phyloP scores from a whole-genome alignment of 2,329 filamentous ascomycete genomes.

The Coniochaeta sp. region DNA sequence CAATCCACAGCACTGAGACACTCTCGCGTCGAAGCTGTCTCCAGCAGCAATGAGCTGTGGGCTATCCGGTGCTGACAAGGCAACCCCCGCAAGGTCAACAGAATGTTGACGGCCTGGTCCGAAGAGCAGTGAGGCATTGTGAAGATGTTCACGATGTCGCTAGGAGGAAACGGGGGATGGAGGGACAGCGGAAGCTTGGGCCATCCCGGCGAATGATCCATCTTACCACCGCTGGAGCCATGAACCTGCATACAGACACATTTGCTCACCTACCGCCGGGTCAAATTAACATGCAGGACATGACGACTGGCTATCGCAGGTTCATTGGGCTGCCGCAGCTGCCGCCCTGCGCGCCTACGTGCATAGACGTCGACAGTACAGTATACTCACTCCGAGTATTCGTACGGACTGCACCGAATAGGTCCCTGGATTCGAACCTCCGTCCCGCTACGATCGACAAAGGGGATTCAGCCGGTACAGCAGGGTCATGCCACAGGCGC shows the following conservation, averaged over 20 bases:
- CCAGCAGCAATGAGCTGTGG: no score
- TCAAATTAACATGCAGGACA: constrained; percentile 3
- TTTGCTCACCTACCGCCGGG: constrained; percentile 6
- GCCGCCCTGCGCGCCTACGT: constrained; percentile 14
- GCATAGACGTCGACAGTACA: background rate
- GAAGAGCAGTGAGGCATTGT: no score
- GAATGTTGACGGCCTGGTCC: no score
- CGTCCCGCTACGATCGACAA: no score
- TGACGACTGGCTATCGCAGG: constrained; percentile 8
- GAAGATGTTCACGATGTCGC: no score
- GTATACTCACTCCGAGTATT: no score
- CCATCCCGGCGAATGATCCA: background rate
- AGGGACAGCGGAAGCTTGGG: background rate
- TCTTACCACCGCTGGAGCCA: background rate
- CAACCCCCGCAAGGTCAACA: no score
- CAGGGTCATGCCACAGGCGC: no score
- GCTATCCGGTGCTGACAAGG: no score
- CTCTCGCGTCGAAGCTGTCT: background rate
- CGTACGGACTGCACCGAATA: background rate
- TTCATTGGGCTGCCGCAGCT: constrained; percentile 15
- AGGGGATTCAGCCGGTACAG: no score
- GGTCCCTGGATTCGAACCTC: background rate
- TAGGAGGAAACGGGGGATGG: no score
- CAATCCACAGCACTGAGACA: background rate
- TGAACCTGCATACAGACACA: constrained; percentile 8